Evolutionary conservation across 441 rosid genomes (phyloP), one percentile per base, ranked within the genome.

Genomic region (Theobroma grandiflorum): DNA sequence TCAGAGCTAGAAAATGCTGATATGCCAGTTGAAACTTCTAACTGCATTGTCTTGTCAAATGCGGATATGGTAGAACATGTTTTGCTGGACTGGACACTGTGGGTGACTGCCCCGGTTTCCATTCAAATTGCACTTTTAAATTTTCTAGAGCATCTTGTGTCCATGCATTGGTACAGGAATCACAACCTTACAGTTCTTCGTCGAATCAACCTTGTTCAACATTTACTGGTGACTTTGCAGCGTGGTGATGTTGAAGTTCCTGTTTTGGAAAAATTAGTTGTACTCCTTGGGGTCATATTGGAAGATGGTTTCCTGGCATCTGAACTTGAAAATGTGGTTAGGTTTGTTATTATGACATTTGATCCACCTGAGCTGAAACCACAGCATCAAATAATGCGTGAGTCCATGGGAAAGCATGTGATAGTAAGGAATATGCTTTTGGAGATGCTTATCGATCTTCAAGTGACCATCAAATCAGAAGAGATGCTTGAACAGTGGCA

Each of bases 51-150:
- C 72, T 85, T 98, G 90, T 96, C 99, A 70, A 98, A 98, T 83
- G 93, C 98, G 1, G 99, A 96, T 88, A 95, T 98, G 99, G 97
- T 98, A 84, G 99, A 98, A 84, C 99, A 98, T 89, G 98, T 98
- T 81, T 90, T 98, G 90, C 87, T 98, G 89, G 99, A 98, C 86
- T 98, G 99, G 99, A 98, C 99, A 38, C 83, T 98, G 80, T 98
- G 99, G 99, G 99, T 96, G 42, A 87, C 93, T 65, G 89, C 99
- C 80, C 89, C 99, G 40, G 94, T 98, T 84, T 86, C 98, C 61
- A 90, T 96, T 86, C 99, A 98, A 89, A 98, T 96, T 87, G 87
- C 98, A 42, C 89, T 96, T 77, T 91, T 98, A 72, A 95, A 98
- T 58, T 98, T 98, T 89, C 98, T 98, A 80, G 99, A 98, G 90